Evolutionary conservation across 345 rosid species (phyloP), one percentile per base, ranked within the genome.

Genomic region (Euphorbia pulcherrima): DNA sequence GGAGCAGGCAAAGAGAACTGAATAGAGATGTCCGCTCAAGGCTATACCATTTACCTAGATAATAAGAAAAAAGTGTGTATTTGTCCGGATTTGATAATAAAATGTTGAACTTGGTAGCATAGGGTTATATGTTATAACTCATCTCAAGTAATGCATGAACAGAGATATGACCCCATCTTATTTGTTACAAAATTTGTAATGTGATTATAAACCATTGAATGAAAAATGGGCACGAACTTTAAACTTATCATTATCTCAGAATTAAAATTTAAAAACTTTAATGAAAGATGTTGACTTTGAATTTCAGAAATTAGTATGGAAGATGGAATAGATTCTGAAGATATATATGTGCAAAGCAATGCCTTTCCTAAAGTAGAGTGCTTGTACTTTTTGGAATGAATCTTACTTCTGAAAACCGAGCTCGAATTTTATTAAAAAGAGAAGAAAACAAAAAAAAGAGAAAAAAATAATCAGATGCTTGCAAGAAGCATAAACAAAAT

Each of bases 21-120:
- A 62, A 41, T 10, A 64, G 67, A 46, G 40, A 26, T 46, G 64
- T 37, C 64, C 53, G 11, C 55, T 13, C 52, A 62, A 62, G 52
- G 16, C 44, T 13, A 20, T 7, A 62, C 12, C 33, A 40, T 14
- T 62, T 18, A 41, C 66, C 66, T 24, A 24, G 28, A 10, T 9
- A 60, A 60, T 35, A 60, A 20, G 64, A 10, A 6, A 20, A 60
- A 37, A 20, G 0, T 5, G 37, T 41, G n/a, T 8, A 62, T 24
- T 48, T 41, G 8, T 23, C 35, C 40, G 29, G 23, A 23, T 62
- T 30, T 60, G 17, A 20, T 41, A 4, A 62, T 41, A 23, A 23
- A 6, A 13, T 23, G 9, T 21, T 6, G 24, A 24, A 62, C 12
- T 13, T 40, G 17, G 21, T 51, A 24, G 16, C 21, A 16, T n/a